phyloP scores from a whole-genome alignment of 768 basidiomycete genomes.

The Kwoniella shandongensis region DNA sequence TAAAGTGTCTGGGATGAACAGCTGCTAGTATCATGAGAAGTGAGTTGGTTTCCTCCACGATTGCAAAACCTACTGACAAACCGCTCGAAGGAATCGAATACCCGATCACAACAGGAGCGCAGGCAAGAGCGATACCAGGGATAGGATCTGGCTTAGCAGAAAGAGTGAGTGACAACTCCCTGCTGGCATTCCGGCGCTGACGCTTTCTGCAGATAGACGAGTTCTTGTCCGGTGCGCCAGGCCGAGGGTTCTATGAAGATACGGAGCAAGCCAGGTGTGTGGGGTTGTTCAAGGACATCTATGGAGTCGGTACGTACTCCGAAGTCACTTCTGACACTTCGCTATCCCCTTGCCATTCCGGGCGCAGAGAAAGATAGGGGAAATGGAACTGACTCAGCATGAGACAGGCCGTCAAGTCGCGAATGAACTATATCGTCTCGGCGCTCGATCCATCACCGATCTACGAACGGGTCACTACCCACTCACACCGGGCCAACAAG shows the following conservation, averaged over 20 bases:
- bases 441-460: slow-evolving; percentile 77
- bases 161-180: slow-evolving; percentile 26
- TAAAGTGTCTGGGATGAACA: not conserved
- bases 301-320: slow-evolving; percentile 74
- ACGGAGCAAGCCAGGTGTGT: slow-evolving; percentile 34
- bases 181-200: not conserved
- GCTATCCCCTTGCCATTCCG: too few species aligned
- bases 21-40: slow-evolving; percentile 39
- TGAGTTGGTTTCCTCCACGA: slow-evolving; percentile 11
- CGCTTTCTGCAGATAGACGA: slow-evolving; percentile 47
- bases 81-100: slow-evolving; percentile 28
- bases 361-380: too few species aligned
- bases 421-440: slow-evolving; percentile 69
- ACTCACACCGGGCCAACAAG: slow-evolving; percentile 14
- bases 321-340: too few species aligned
- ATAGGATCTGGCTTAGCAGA: slow-evolving; percentile 43
- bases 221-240: slow-evolving; percentile 31
- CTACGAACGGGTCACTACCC: slow-evolving; percentile 53
- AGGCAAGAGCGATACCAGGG: slow-evolving; percentile 39
- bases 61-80: too few species aligned
- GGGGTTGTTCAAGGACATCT: slow-evolving; percentile 70
- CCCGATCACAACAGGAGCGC: slow-evolving; percentile 34
- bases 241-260: slow-evolving; percentile 43
- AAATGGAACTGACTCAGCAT: not conserved
- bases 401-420: slow-evolving; percentile 65